Evolutionary conservation across 352 stramenopile species (phyloP).

Genomic region (Phytopythium cucurbitacearum): DNA sequence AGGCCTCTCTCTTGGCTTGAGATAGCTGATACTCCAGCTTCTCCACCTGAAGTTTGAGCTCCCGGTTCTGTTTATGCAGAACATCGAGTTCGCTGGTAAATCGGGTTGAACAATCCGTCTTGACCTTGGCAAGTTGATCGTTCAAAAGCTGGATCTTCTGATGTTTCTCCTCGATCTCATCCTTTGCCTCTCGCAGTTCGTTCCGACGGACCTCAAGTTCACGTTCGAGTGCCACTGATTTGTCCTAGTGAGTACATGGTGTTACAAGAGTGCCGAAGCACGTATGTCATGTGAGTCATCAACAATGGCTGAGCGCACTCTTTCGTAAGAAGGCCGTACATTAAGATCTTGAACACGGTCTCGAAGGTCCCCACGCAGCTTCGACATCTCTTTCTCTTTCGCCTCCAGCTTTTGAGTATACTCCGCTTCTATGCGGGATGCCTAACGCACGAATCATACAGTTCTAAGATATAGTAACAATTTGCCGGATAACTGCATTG

Average conservation of each 20-base stretch:
- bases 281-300: too few species aligned
- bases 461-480: not conserved
- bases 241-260: slow-evolving; percentile 8
- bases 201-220: slow-evolving; percentile 57
- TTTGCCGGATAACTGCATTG: not conserved
- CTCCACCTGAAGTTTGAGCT: slow-evolving; percentile 43
- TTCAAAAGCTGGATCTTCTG: slow-evolving; percentile 59
- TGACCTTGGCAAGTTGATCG: slow-evolving; percentile 76
- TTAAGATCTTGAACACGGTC: slow-evolving; percentile 51
- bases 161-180: slow-evolving; percentile 62
- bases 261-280: too few species aligned
- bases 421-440: slow-evolving; percentile 40
- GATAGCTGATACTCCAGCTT: slow-evolving; percentile 51
- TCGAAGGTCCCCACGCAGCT: slow-evolving; percentile 41
- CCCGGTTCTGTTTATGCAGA: slow-evolving; percentile 55
- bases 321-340: slow-evolving; percentile 16
- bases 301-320: too few species aligned
- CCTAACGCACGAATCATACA: slow-evolving; percentile 14
- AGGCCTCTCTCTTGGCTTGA: slow-evolving; percentile 36
- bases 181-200: slow-evolving; percentile 51
- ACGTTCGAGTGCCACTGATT: slow-evolving; percentile 26
- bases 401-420: slow-evolving; percentile 35
- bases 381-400: slow-evolving; percentile 50
- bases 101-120: slow-evolving; percentile 45
- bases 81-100: slow-evolving; percentile 51